phyloP scores from a whole-genome alignment of 176 grass and related monocot species.

The Themeda triandra region DNA sequence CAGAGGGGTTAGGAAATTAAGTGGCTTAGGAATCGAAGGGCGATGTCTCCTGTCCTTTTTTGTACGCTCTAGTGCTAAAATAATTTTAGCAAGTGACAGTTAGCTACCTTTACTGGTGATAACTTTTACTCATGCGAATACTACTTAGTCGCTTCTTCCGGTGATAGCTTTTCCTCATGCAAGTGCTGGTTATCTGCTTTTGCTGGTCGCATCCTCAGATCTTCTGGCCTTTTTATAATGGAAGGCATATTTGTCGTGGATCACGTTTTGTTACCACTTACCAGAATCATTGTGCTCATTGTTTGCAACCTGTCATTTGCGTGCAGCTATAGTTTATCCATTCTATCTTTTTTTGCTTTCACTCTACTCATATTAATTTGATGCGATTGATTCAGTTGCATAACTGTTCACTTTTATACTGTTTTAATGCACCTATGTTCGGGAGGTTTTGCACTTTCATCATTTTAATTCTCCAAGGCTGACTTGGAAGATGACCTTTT shows the following conservation, averaged over 20 bases:
- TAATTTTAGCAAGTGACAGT: background rate
- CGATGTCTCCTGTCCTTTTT: background rate
- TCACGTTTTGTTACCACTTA: background rate
- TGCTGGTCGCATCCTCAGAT: background rate
- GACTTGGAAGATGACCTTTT: background rate
- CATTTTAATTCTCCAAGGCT: background rate
- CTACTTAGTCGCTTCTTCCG: background rate
- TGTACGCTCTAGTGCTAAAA: background rate
- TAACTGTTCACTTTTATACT: background rate
- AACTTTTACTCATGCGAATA: background rate
- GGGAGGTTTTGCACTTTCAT: background rate
- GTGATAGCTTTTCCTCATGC: background rate
- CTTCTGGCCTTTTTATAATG: background rate
- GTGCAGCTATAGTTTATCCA: background rate
- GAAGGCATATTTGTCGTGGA: background rate
- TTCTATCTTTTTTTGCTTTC: background rate
- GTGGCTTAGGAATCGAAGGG: background rate
- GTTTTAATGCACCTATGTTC: background rate
- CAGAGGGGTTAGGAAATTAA: background rate
- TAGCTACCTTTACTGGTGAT: background rate
- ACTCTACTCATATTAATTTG: background rate
- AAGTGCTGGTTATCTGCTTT: background rate
- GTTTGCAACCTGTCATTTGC: background rate
- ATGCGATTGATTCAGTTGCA: background rate
- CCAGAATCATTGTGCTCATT: background rate